Evolutionary conservation across 2,329 filamentous ascomycete genomes (phyloP).

Genomic region (Sporothrix protearum): DNA sequence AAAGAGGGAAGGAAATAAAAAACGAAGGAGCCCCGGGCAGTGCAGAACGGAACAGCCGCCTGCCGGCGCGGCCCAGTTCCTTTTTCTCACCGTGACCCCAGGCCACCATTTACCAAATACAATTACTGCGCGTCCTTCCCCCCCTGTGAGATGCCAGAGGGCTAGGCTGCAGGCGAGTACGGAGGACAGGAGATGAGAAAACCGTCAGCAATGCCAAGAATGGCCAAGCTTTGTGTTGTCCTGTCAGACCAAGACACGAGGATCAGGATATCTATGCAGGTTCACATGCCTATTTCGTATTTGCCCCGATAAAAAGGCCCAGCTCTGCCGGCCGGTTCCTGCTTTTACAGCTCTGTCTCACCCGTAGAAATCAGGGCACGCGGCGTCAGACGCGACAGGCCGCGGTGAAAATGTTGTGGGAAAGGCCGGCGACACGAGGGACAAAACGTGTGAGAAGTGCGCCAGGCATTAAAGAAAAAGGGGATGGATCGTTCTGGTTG

Average conservation of each 20-base stretch:
- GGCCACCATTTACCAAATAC: neutral
- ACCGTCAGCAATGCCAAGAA: neutral
- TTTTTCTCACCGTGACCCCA: neutral
- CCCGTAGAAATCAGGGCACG: neutral
- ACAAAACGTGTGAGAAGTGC: slow-evolving; percentile 3
- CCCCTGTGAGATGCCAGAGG: too few species aligned
- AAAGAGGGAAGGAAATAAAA: neutral
- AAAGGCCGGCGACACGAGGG: neutral
- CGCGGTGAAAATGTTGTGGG: too few species aligned
- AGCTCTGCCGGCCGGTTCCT: neutral
- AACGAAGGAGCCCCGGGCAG: neutral
- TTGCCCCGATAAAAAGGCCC: too few species aligned
- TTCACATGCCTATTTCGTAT: slow-evolving; percentile 3
- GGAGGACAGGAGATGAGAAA: neutral
- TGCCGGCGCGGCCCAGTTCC: neutral
- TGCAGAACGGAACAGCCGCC: neutral
- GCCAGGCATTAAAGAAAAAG: neutral
- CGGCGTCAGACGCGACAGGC: neutral
- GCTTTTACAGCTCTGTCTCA: too few species aligned
- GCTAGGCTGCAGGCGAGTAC: too few species aligned
- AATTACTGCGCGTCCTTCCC: neutral
- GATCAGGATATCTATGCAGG: neutral
- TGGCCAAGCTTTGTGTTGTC: neutral
- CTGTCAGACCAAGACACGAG: neutral
- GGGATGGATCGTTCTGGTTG: neutral